Evolutionary conservation across 2,329 filamentous ascomycete species (phyloP), one percentile per base, ranked within the genome.

Genomic region (Phaeosphaeria sp.): DNA sequence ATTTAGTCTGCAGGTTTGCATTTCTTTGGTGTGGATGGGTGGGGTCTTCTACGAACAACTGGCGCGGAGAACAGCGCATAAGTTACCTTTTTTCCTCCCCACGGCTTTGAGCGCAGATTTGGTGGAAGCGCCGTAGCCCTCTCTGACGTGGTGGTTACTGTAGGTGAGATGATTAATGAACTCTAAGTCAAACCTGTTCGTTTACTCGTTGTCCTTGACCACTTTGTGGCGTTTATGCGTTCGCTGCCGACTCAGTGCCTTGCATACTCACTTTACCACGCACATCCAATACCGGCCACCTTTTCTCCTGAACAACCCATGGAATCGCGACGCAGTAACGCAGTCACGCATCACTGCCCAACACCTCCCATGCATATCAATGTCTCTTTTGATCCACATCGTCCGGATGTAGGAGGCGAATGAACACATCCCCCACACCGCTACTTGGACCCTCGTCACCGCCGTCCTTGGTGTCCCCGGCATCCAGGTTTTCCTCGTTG

Each of bases 401-500:
- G 6, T 22, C 22, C 17, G 15, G n/a, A 15, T n/a, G 30, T 33
- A 30, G n/a, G 13, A 9, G 11, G 22, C n/a, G 45, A n/a, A n/a
- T n/a, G n/a, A n/a, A 36, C 30, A 36, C 30, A 36, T 36, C 30
- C 30, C 30, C 30, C 30, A 36, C 30, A 56, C 54, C 54, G 49
- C 54, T 33, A 33, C 44, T 52, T 56, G 8, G 15, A 7, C 30
- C 30, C 30, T 13, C 30, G 30, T 36, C 40, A 40, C 47, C 42
- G 47, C 7, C 22, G 22, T 42, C 25, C 49, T 13, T n/a, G n/a
- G n/a, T n/a, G n/a, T n/a, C n/a, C n/a, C n/a, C n/a, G n/a, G n/a
- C n/a, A n/a, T n/a, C n/a, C n/a, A n/a, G 27, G 30, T 51, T 45
- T 47, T 46, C 53, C 48, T 50, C 47, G 22, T 27, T 15, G 20